Base-by-base conservation (phyloP, 2,329 filamentous ascomycete species). In the Sordariomycetes sp. region DNA sequence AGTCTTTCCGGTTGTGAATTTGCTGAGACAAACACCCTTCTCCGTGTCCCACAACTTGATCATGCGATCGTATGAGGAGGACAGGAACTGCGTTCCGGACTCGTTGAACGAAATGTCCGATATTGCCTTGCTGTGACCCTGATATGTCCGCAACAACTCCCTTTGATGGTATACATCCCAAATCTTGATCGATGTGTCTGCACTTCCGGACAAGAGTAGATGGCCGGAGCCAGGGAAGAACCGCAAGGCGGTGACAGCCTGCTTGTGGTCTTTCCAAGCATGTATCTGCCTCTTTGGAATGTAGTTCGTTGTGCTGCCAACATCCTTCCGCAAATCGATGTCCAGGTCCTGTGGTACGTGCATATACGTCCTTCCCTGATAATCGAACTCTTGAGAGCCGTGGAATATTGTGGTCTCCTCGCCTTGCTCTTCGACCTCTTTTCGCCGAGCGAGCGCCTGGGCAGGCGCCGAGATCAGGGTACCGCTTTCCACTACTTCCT, bases 21-120 rank as follows among this genome's bases (percentile, higher is more conserved):
- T 86, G 49, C 77, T 81, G 44, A 94, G 64, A 52, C 90, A 96
- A 46, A 80, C 72, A 30, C 92, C 92, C 16, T 86, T 95, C 59
- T 98, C 92, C 1, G 90, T 95, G 50, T 98, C 92, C 92, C 92
- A 98, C 20, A 98, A 71, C 61, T 96, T 95, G 66, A 96, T 95
- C 64, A 86, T 82, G 35, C 90, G 82, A 57, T 98, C 92, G 57
- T 93, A 98, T 12, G 86, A 92, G 2, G 85, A 83, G 3, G 88
- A 88, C 18, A 98, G 63, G 66, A 98, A 98, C 35, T 83, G 83
- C 9, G 76, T 83, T 34, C 92, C 92, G 21, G 77, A 72, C 4
- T 70, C 70, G 49, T 88, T 87, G 72, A 96, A 96, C 46, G 82
- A 82, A 29, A 92, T 76, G 53, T 95, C 90, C 19, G 88, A 90